Percentiles rank a stretch among this genome's conserved stretches.
Conservation (phyloP, 2,329 filamentous ascomycete species). For the Arthrobotrys iridis region DNA sequence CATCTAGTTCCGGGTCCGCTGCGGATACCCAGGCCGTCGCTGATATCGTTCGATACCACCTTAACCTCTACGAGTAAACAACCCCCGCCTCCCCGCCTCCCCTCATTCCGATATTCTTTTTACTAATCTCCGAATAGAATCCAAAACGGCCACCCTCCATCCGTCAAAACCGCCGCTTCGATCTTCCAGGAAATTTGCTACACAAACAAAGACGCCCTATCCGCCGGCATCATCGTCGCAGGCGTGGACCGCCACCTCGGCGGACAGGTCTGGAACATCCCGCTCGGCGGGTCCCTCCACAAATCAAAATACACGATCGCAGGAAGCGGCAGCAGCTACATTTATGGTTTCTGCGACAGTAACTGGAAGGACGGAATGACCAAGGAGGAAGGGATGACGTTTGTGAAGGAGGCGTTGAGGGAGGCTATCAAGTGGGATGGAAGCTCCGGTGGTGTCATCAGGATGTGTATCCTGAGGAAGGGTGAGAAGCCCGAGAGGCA, state of each 20-base stretch:
- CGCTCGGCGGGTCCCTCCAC: constrained; percentile 93
- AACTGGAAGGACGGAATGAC: constrained; percentile 97
- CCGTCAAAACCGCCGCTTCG: constrained; percentile 91
- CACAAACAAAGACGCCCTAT: constrained; percentile 87
- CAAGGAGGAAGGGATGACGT: constrained; percentile 86
- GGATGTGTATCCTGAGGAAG: constrained; percentile 93
- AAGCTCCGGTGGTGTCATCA: constrained; percentile 96
- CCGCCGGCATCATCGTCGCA: constrained; percentile 97
- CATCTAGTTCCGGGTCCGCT: constrained; percentile 81
- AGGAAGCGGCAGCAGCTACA: constrained; percentile 97
- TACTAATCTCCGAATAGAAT: constrained; percentile 67
- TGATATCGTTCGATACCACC: constrained; percentile 96
- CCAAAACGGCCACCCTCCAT: constrained; percentile 86
- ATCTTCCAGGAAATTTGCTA: constrained; percentile 99
- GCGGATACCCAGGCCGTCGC: constrained; percentile 98
- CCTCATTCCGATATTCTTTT: background rate
- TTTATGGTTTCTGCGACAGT: constrained; percentile 97
- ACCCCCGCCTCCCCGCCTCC: background rate
- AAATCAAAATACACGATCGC: constrained; percentile 96
- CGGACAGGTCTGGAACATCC: constrained; percentile 97
- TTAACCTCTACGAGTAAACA: constrained; percentile 76
- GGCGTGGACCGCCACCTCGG: constrained; percentile 95
- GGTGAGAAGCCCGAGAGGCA: constrained; percentile 85
- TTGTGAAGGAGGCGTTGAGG: constrained; percentile 88
- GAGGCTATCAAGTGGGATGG: constrained; percentile 99